Percentiles rank a stretch among this genome's conserved stretches.
phyloP scores from a whole-genome alignment of 31 red algal genomes.

The Porphyra umbilicalis region DNA sequence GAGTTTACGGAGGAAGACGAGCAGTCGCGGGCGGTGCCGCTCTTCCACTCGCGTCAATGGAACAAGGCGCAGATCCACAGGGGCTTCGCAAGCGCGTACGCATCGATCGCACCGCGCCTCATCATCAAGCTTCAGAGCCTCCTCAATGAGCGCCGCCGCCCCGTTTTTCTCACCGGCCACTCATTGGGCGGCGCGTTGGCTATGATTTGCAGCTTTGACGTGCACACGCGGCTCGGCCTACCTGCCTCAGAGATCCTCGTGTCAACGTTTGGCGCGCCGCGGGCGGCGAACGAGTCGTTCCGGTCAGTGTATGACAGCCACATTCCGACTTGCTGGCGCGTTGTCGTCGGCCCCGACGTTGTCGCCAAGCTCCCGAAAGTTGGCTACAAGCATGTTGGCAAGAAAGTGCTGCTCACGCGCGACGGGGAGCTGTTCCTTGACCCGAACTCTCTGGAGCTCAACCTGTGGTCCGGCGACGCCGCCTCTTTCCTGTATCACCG shows the following conservation, averaged over 20 bases:
- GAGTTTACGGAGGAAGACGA: conserved; percentile 27
- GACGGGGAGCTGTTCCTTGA: conserved; percentile 87
- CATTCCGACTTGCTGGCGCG: conserved; percentile 78
- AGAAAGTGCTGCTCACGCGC: conserved; percentile 69
- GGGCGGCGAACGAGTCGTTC: conserved; percentile 65
- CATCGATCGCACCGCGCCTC: conserved; percentile 37
- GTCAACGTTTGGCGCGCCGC: conserved; percentile 84
- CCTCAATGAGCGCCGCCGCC: conserved; percentile 48
- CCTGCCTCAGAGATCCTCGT: conserved; percentile 51
- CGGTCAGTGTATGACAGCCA: conserved; percentile 58
- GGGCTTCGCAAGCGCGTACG: conserved; percentile 67
- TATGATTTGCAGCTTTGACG: conserved; percentile 69
- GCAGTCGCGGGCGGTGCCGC: conserved; percentile 14
- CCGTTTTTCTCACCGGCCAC: conserved; percentile 84
- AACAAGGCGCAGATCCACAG: conserved; percentile 63
- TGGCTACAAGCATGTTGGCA: conserved; percentile 74
- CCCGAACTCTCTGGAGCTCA: conserved; percentile 78
- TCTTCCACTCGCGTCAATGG: conserved; percentile 44
- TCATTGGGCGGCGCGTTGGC: conserved; percentile 86
- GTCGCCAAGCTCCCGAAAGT: conserved; percentile 79
- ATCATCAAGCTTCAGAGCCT: conserved; percentile 46
- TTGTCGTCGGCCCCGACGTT: conserved; percentile 69
- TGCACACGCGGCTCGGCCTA: conserved; percentile 44
- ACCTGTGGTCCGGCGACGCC: conserved; percentile 82
- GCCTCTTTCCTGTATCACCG: conserved; percentile 77